Evolutionary conservation across 441 rosid species (phyloP).

Genomic region (Pelargonium cotyledonis): DNA sequence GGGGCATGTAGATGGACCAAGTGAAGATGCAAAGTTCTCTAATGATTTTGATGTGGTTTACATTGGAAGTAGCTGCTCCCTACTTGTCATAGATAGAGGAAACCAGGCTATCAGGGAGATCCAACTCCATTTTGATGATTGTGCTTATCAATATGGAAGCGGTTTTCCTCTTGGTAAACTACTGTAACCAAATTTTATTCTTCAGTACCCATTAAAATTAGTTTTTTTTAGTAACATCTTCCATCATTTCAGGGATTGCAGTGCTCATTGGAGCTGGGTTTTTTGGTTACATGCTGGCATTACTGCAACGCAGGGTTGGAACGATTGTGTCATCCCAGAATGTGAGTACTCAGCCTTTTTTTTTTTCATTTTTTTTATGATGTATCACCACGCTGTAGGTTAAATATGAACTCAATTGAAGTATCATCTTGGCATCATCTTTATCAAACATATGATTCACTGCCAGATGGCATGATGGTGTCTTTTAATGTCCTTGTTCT

Average conservation of each 20-base stretch:
- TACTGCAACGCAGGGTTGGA: constrained; percentile 44
- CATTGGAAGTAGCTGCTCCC: constrained; percentile 69
- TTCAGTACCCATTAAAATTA: not conserved
- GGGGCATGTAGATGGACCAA: constrained; percentile 84
- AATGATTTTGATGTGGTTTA: constrained; percentile 75
- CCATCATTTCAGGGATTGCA: constrained; percentile 31
- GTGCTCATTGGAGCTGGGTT: constrained; percentile 68
- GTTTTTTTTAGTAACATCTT: not conserved
- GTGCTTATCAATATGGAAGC: constrained; percentile 42
- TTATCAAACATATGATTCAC: no score
- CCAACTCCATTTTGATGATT: constrained; percentile 69
- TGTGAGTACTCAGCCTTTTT: constrained; percentile 34
- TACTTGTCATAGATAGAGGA: constrained; percentile 76
- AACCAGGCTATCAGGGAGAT: constrained; percentile 82
- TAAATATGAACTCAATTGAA: not conserved
- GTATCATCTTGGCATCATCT: no score
- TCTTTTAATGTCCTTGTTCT: no score
- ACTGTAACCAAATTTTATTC: not conserved
- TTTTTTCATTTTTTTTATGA: not conserved
- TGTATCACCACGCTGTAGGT: not conserved
- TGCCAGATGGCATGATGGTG: no score
- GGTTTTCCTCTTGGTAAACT: constrained; percentile 24
- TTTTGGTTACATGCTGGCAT: constrained; percentile 45
- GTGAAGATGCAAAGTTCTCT: constrained; percentile 86
- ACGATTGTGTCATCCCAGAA: constrained; percentile 54